These are phyloP conservation scores for Beauveria australis DNA, from an alignment of 2,329 filamentous ascomycete species.

Conservation along the genomic window DNA sequence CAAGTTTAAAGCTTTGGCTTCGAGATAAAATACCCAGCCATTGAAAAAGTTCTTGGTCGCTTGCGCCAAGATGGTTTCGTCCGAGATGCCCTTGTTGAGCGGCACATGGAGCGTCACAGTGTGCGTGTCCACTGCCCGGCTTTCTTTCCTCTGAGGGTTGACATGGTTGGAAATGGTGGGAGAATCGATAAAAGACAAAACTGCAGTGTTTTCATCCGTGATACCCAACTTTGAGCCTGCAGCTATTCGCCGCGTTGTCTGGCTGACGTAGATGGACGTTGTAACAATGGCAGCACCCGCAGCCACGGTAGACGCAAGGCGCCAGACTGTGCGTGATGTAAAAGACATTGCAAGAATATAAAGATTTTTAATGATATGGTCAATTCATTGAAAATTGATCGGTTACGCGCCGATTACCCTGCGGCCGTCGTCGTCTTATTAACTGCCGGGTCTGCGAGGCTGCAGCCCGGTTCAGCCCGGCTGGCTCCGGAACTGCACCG, in stretches of 20 bases:
- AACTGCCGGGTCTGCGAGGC: not conserved
- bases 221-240: not conserved
- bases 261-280: not conserved
- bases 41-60: conserved; percentile 24
- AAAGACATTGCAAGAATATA: not conserved
- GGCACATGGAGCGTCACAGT: conserved; percentile 18
- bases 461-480: conserved; percentile 2
- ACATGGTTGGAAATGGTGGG: conserved; percentile 14
- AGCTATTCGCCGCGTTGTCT: not conserved
- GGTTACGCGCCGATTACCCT: accelerated
- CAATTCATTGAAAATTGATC: not conserved
- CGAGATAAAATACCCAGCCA: conserved; percentile 21
- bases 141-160: conserved; percentile 18
- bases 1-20: conserved; percentile 14
- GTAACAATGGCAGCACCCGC: not conserved
- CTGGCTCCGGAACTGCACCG: not conserved
- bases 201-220: not conserved
- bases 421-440: not conserved
- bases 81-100: conserved; percentile 12
- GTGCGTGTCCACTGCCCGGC: conserved; percentile 16
- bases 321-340: not conserved
- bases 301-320: not conserved
- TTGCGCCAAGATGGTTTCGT: conserved; percentile 21
- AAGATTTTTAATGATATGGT: not conserved
- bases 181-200: not conserved